These are phyloP conservation scores for Westerdykella sp. DNA, from an alignment of 2,329 filamentous ascomycete genomes.

Conservation along the genomic window DNA sequence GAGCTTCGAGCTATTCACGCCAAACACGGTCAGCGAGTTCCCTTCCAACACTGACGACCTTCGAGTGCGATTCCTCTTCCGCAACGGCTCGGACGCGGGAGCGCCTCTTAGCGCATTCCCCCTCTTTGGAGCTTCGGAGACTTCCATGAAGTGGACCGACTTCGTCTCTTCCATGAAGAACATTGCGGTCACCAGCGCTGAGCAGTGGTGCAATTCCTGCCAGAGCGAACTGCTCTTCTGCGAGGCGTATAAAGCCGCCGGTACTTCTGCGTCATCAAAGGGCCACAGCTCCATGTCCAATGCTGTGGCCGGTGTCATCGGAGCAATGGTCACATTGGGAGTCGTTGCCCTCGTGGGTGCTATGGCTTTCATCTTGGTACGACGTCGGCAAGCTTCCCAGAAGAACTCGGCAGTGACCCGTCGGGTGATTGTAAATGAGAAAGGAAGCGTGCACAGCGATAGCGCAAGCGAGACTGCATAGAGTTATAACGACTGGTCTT, in stretches of 20 bases:
- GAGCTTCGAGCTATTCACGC: conserved; percentile 49
- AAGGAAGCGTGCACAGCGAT: background rate
- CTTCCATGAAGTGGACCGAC: conserved; percentile 43
- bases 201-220: conserved; percentile 48
- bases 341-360: conserved; percentile 17
- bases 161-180: conserved; percentile 30
- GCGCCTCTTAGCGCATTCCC: conserved; percentile 38
- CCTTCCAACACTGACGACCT: conserved; percentile 42
- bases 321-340: conserved; percentile 45
- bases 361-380: conserved; percentile 2
- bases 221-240: conserved; percentile 44
- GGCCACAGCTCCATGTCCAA: conserved; percentile 28
- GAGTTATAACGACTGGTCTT: too few species aligned
- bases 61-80: conserved; percentile 48
- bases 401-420: background rate
- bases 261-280: background rate
- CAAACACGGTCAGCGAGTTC: conserved; percentile 4
- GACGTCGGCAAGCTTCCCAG: background rate
- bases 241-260: conserved; percentile 25
- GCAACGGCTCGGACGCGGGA: conserved; percentile 44
- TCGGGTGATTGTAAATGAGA: background rate
- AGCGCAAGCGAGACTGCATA: background rate
- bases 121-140: conserved; percentile 42
- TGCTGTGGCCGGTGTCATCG: conserved; percentile 47
- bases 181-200: conserved; percentile 24